phyloP scores from a whole-genome alignment of 306 rosid species.

The Senna tora region DNA sequence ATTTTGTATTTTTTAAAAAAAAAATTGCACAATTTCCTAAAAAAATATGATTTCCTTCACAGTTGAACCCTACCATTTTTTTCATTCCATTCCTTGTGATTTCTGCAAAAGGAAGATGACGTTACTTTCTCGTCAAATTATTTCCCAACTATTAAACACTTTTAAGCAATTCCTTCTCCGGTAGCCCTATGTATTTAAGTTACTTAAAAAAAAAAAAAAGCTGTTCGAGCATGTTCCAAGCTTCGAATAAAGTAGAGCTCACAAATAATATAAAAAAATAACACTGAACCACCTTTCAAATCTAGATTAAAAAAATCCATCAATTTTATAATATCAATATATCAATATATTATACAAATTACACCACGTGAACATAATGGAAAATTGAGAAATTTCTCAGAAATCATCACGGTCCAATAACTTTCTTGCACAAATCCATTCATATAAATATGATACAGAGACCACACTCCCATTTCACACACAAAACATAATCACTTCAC shows the following conservation, averaged over 20 bases:
- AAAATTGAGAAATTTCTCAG: conserved; percentile 9
- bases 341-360: background rate
- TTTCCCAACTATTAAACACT: too few species aligned
- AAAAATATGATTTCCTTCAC: too few species aligned
- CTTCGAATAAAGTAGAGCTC: background rate
- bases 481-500: background rate
- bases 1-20: too few species aligned
- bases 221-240: background rate
- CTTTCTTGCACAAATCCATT: too few species aligned
- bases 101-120: too few species aligned
- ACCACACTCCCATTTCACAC: background rate
- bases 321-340: background rate
- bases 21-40: too few species aligned
- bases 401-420: background rate
- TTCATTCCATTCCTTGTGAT: too few species aligned
- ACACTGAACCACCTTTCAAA: background rate
- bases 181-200: too few species aligned
- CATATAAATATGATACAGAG: background rate
- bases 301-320: background rate
- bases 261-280: background rate
- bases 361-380: background rate
- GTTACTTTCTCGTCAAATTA: too few species aligned
- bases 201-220: background rate
- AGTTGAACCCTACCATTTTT: too few species aligned
- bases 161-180: too few species aligned